Evolutionary conservation across 1,284 basidiomycete genomes (phyloP).

Genomic region (Heliocybe sulcata): DNA sequence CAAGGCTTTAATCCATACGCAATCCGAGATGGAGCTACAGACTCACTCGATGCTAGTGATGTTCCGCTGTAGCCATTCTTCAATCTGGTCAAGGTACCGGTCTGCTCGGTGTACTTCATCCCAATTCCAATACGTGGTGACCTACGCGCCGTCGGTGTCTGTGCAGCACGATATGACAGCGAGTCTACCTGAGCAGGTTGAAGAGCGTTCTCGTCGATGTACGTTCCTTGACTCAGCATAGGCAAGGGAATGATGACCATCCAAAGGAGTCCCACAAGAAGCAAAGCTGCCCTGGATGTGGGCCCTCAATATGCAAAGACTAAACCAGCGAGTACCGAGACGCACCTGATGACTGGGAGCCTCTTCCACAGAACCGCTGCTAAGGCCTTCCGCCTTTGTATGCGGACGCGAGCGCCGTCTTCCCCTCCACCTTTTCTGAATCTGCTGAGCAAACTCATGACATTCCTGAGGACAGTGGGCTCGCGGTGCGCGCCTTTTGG

Average conservation of each 20-base stretch:
- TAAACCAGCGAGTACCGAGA: neutral
- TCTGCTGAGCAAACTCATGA: neutral
- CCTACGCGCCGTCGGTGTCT: conserved; percentile 35
- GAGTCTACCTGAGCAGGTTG: conserved; percentile 76
- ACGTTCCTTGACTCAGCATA: conserved; percentile 60
- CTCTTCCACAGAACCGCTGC: conserved; percentile 4
- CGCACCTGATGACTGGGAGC: conserved; percentile 24
- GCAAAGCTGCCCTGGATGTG: conserved; percentile 41
- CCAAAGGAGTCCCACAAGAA: conserved; percentile 67
- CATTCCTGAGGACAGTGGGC: neutral
- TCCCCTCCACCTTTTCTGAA: neutral
- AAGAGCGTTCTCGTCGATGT: conserved; percentile 91
- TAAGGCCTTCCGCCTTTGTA: conserved; percentile 20
- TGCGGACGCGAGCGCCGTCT: conserved; percentile 10
- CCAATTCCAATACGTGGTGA: conserved; percentile 87
- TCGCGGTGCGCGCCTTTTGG: neutral
- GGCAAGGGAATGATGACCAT: conserved; percentile 63
- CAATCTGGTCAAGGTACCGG: conserved; percentile 62
- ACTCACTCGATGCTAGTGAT: conserved; percentile 66
- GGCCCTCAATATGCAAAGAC: neutral
- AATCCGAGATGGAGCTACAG: conserved; percentile 6
- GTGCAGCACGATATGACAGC: neutral
- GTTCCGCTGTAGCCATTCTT: conserved; percentile 55
- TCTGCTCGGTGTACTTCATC: conserved; percentile 82
- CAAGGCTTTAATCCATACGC: conserved; percentile 4